These are phyloP conservation scores for Halocafeteria seosinensis DNA, from an alignment of 108 stramenopile species.

Conservation along the genomic window DNA sequence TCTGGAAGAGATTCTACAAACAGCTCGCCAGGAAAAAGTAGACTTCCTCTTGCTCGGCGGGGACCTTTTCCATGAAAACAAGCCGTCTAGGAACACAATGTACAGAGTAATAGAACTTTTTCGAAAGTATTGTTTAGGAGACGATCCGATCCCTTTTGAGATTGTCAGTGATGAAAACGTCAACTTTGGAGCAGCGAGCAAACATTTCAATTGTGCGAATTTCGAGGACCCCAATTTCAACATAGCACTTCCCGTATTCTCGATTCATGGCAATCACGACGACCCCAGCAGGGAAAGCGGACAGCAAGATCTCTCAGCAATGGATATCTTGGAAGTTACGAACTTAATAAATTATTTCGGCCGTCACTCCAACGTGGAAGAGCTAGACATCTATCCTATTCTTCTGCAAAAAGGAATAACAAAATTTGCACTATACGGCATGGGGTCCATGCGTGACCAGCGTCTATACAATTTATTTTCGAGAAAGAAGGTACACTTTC, in stretches of 20 bases:
- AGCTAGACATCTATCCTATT: constrained; percentile 56
- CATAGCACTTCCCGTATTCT: constrained; percentile 80
- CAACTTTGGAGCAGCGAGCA: constrained; percentile 8
- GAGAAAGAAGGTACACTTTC: constrained; percentile 57
- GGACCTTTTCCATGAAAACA: constrained; percentile 92
- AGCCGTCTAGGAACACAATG: constrained; percentile 66
- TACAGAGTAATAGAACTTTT: constrained; percentile 73
- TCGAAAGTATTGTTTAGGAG: constrained; percentile 68
- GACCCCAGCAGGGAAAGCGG: constrained; percentile 68
- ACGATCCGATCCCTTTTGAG: constrained; percentile 58
- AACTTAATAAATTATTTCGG: constrained; percentile 93
- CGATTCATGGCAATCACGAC: constrained; percentile 96
- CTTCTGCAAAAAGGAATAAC: constrained; percentile 75
- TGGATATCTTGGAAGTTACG: constrained; percentile 63
- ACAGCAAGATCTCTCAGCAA: constrained; percentile 36
- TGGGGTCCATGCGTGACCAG: constrained; percentile 89
- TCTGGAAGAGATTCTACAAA: constrained; percentile 3
- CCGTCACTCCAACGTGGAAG: constrained; percentile 61
- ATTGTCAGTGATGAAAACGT: constrained; percentile 44
- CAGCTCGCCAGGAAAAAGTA: constrained; percentile 11
- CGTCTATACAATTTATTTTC: constrained; percentile 86
- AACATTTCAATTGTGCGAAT: constrained; percentile 45
- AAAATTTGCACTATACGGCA: constrained; percentile 69
- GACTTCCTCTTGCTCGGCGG: constrained; percentile 79
- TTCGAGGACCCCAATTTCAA: constrained; percentile 57